Conservation (phyloP, 768 basidiomycete species). For the Tylopilus plumbeoviolaceoides region DNA sequence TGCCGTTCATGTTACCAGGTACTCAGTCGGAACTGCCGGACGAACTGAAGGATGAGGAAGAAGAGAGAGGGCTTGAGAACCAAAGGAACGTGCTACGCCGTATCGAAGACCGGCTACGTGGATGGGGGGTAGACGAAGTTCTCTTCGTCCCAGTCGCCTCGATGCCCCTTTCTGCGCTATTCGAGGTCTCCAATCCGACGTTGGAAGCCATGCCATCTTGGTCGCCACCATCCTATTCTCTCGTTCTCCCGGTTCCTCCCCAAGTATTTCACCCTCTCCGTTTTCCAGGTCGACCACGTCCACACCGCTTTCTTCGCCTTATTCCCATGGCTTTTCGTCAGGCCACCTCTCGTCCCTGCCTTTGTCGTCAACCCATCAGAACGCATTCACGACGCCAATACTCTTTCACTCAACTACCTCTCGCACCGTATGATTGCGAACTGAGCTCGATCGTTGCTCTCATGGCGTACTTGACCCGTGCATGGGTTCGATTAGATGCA, state of each 20-base stretch:
- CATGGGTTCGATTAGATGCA: slow-evolving; percentile 57
- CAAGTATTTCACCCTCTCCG: slow-evolving; percentile 31
- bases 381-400: slow-evolving; percentile 27
- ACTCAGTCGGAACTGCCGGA: slow-evolving; percentile 35
- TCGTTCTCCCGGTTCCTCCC: slow-evolving; percentile 28
- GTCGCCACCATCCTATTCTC: slow-evolving; percentile 25
- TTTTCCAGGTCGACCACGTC: slow-evolving; percentile 30
- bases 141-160: slow-evolving; percentile 47
- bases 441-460: slow-evolving; percentile 23
- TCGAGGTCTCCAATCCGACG: slow-evolving; percentile 18
- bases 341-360: slow-evolving; percentile 20
- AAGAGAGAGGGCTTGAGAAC: slow-evolving; percentile 35
- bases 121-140: slow-evolving; percentile 76
- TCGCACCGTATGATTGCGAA: slow-evolving; percentile 27
- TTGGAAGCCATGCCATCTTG: slow-evolving; percentile 17
- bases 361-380: slow-evolving; percentile 25
- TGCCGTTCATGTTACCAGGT: slow-evolving; percentile 31
- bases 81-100: slow-evolving; percentile 40
- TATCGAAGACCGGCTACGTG: slow-evolving; percentile 52
- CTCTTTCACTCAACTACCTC: slow-evolving; percentile 28
- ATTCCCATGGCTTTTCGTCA: slow-evolving; percentile 23
- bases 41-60: slow-evolving; percentile 29
- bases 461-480: slow-evolving; percentile 24
- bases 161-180: slow-evolving; percentile 20
- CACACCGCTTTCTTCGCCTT: slow-evolving; percentile 32